Percentiles rank a stretch among this genome's conserved stretches.
Conservation (phyloP, 2,329 filamentous ascomycete genomes). For the Aspergillus sp. region DNA sequence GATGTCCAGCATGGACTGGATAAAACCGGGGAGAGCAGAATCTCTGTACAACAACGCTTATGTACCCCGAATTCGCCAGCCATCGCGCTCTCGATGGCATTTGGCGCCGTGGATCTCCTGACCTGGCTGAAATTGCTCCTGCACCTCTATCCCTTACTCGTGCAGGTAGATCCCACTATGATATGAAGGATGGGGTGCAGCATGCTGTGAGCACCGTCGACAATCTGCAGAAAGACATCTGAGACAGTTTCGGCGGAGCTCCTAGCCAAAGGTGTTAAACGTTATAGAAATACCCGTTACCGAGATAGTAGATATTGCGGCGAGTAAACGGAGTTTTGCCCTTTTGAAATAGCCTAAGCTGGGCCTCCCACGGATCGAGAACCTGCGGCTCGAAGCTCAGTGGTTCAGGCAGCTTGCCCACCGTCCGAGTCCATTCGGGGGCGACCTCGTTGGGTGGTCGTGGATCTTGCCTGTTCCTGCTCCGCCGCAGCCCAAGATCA, state of each 20-base stretch:
- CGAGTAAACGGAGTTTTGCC: background rate
- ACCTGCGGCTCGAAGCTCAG: background rate
- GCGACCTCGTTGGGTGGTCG: background rate
- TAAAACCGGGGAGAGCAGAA: too few species aligned
- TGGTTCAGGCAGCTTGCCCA: background rate
- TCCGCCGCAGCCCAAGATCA: background rate
- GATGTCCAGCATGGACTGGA: too few species aligned
- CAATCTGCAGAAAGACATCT: background rate
- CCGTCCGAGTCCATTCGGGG: background rate
- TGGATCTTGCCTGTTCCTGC: background rate
- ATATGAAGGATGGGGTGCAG: background rate
- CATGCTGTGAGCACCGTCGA: background rate
- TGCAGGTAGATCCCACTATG: too few species aligned
- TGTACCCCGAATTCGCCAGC: too few species aligned
- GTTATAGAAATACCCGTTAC: background rate
- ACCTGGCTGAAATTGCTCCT: too few species aligned
- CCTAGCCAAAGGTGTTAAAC: background rate
- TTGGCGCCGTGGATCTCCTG: too few species aligned
- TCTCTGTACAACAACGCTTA: too few species aligned
- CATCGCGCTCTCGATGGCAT: too few species aligned
- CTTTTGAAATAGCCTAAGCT: too few species aligned
- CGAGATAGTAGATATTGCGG: background rate
- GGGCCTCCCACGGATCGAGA: too few species aligned
- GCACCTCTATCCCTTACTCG: too few species aligned
- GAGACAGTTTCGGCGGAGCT: background rate